Percentiles rank a stretch among this genome's conserved stretches.
phyloP scores from a whole-genome alignment of 1,284 basidiomycete genomes.

The Ganoderma meredithae region DNA sequence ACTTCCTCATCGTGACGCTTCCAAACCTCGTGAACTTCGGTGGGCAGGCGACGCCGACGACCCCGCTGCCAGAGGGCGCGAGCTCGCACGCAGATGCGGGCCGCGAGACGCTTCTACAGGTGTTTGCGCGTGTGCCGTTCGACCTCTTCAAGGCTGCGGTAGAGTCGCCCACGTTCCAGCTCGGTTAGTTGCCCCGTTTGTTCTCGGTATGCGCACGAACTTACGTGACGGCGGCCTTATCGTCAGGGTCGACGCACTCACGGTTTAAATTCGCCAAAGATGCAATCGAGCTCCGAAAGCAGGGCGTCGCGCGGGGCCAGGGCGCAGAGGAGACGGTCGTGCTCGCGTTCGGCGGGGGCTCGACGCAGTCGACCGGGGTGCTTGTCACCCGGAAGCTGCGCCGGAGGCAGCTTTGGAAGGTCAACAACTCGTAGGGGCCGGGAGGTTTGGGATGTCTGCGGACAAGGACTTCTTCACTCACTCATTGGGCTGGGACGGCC shows the following conservation, averaged over 20 bases:
- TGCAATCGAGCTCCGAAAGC: conserved; percentile 82
- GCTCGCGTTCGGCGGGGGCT: conserved; percentile 79
- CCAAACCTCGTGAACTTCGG: conserved; percentile 61
- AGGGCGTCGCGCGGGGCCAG: conserved; percentile 63
- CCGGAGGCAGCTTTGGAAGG: conserved; percentile 86
- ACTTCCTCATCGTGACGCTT: conserved; percentile 78
- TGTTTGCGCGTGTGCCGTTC: conserved; percentile 81
- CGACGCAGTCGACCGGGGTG: conserved; percentile 75
- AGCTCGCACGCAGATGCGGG: conserved; percentile 51
- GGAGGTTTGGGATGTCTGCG: not conserved
- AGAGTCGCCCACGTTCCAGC: conserved; percentile 78
- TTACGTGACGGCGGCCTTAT: conserved; percentile 14
- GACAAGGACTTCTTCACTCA: not conserved
- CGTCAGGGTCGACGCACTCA: conserved; percentile 77
- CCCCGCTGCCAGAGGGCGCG: conserved; percentile 44
- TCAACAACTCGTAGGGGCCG: conserved; percentile 50
- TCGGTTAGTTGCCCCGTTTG: conserved; percentile 57
- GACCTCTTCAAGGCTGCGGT: conserved; percentile 83
- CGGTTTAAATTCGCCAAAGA: conserved; percentile 92
- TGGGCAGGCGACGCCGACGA: conserved; percentile 38
- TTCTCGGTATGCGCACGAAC: not conserved
- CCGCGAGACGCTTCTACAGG: conserved; percentile 71
- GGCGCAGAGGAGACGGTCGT: conserved; percentile 86
- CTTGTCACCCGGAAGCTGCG: conserved; percentile 87
- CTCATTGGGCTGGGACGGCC: not conserved